These are phyloP conservation scores for Pythium biforme DNA, from an alignment of 352 stramenopile species.

Conservation along the genomic window DNA sequence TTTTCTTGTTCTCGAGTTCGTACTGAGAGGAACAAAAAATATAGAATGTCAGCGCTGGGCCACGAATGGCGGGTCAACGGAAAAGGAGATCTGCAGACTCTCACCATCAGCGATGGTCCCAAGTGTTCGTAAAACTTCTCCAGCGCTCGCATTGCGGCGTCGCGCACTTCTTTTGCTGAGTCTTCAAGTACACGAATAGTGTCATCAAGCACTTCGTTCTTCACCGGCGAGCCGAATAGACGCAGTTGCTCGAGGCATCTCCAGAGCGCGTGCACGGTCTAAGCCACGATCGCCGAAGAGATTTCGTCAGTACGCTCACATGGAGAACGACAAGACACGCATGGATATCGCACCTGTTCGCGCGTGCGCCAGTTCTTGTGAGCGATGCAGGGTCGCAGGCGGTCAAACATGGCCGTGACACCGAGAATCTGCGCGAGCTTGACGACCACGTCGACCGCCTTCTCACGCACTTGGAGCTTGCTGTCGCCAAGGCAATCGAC, in stretches of 20 bases:
- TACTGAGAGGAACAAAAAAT: constrained; percentile 27
- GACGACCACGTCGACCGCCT: constrained; percentile 73
- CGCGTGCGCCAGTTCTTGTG: constrained; percentile 87
- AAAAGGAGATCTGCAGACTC: not conserved
- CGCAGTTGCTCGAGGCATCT: constrained; percentile 54
- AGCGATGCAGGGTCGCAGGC: constrained; percentile 32
- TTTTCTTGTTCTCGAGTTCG: constrained; percentile 71
- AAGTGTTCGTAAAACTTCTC: constrained; percentile 74
- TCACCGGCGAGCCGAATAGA: constrained; percentile 42
- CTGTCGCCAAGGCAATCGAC: constrained; percentile 76
- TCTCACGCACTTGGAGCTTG: constrained; percentile 70
- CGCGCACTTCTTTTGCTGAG: constrained; percentile 81
- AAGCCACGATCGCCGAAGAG: not conserved
- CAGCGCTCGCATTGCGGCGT: constrained; percentile 64
- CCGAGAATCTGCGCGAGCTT: constrained; percentile 63
- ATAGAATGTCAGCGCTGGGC: not conserved
- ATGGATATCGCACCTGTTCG: constrained; percentile 74
- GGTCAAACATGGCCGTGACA: constrained; percentile 53
- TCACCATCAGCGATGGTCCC: constrained; percentile 68
- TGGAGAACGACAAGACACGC: too few species aligned
- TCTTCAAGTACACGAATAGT: constrained; percentile 72
- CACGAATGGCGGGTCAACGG: not conserved
- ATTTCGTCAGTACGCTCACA: not conserved
- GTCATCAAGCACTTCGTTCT: constrained; percentile 61
- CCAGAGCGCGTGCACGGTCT: constrained; percentile 72